phyloP scores from a whole-genome alignment of 2,329 filamentous ascomycete species.

The Arthroderma sp. region DNA sequence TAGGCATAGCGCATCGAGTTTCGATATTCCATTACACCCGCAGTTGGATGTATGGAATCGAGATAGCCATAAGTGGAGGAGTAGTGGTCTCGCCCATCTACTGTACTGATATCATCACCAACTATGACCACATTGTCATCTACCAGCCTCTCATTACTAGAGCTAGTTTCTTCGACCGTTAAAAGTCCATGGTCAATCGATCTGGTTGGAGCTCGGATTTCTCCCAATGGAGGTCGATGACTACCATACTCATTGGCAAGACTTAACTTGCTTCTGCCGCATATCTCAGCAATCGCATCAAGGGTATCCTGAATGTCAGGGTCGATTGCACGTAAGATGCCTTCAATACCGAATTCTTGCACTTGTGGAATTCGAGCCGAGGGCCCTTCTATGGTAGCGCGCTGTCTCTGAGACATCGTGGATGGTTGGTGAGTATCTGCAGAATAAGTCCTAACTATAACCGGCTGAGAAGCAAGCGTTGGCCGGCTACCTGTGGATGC shows the following conservation, averaged over 20 bases:
- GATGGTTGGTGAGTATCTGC: conserved; percentile 21
- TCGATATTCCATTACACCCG: conserved; percentile 12
- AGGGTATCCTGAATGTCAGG: conserved; percentile 45
- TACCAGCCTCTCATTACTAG: conserved; percentile 23
- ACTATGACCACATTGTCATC: conserved; percentile 26
- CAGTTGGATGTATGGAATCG: conserved; percentile 20
- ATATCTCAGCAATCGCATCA: conserved; percentile 51
- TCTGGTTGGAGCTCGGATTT: conserved; percentile 33
- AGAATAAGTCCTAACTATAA: conserved; percentile 32
- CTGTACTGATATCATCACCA: conserved; percentile 25
- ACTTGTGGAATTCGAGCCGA: conserved; percentile 31
- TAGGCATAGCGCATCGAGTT: conserved; percentile 9
- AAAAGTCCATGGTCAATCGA: conserved; percentile 17
- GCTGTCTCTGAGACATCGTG: conserved; percentile 21
- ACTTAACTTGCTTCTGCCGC: conserved; percentile 46
- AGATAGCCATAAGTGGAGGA: conserved; percentile 27
- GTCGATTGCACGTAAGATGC: conserved; percentile 43
- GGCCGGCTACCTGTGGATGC: conserved; percentile 14
- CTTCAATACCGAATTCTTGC: conserved; percentile 43
- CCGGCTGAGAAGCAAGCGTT: conserved; percentile 27
- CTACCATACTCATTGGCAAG: conserved; percentile 50
- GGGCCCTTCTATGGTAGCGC: conserved; percentile 11
- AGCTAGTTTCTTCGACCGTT: conserved; percentile 31
- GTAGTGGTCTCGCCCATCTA: conserved; percentile 23
- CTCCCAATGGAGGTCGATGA: conserved; percentile 48